A percentile compares a stretch with the other conserved stretches of the same genome.
Evolutionary conservation across 495 filamentous ascomycete species (phyloP).

Genomic region (Xylaria sp.): DNA sequence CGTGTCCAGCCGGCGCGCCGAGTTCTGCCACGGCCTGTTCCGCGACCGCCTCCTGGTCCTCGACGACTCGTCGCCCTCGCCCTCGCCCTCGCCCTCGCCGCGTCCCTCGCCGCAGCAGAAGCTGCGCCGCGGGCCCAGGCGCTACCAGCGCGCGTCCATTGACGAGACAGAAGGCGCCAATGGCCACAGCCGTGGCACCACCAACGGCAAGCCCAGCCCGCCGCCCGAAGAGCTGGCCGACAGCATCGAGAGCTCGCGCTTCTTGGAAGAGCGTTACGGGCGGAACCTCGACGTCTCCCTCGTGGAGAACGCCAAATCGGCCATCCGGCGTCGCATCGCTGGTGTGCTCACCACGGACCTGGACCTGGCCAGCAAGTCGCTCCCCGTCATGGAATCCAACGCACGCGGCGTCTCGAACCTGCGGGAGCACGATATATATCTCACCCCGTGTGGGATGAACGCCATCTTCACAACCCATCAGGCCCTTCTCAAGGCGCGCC

Average conservation of each 20-base stretch:
- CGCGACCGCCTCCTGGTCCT: conserved; percentile 72
- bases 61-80: conserved; percentile 40
- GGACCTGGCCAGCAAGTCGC: conserved; percentile 58
- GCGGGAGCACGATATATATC: conserved; percentile 85
- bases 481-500: conserved; percentile 66
- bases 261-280: conserved; percentile 94
- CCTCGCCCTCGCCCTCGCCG: conserved; percentile 30
- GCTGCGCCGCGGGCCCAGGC: conserved; percentile 68
- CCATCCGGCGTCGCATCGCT: conserved; percentile 85
- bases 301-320: conserved; percentile 80
- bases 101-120: conserved; percentile 44
- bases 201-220: conserved; percentile 20
- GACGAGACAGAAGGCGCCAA: conserved; percentile 39
- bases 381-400: conserved; percentile 49
- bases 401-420: conserved; percentile 70
- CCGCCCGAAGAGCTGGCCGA: conserved; percentile 49
- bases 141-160: conserved; percentile 72
- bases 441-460: conserved; percentile 92
- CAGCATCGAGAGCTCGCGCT: conserved; percentile 70
- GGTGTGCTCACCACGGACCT: conserved; percentile 79
- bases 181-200: conserved; percentile 29
- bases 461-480: conserved; percentile 90
- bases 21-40: conserved; percentile 81
- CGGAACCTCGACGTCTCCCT: conserved; percentile 83
- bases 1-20: conserved; percentile 87